A percentile compares a stretch with the other conserved stretches of the same genome.
Conservation (phyloP, 106 monocot genomes). For the Dendrobium catenatum region DNA sequence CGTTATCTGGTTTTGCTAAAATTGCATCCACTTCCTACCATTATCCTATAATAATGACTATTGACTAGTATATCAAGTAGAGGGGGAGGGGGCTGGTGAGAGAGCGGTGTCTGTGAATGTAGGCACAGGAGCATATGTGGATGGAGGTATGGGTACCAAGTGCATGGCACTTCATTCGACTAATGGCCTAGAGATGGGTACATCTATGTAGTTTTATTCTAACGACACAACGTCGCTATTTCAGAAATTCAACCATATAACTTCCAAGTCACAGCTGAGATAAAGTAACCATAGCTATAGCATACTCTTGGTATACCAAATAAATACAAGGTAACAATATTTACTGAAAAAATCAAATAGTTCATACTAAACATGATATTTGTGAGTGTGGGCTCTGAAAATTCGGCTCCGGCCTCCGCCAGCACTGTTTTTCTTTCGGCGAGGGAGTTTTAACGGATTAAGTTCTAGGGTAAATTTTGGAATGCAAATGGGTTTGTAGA, state of each 20-base stretch:
- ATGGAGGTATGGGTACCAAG: too few species aligned
- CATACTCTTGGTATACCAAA: background rate
- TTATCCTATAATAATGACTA: background rate
- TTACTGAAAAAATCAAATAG: background rate
- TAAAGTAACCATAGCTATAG: background rate
- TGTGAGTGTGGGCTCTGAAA: background rate
- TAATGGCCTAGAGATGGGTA: background rate
- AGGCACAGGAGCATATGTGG: background rate
- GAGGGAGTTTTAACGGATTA: too few species aligned
- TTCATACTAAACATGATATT: conserved; percentile 1
- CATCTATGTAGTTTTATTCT: background rate
- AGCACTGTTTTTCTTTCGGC: too few species aligned
- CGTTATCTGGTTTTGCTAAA: too few species aligned
- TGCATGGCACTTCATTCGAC: background rate
- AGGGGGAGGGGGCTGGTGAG: background rate
- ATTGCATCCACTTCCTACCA: too few species aligned
- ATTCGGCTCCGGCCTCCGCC: too few species aligned
- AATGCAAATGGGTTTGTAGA: too few species aligned
- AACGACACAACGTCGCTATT: background rate
- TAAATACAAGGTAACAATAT: background rate
- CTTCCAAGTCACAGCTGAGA: background rate
- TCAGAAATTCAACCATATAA: background rate
- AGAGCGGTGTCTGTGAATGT: background rate
- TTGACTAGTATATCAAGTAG: background rate
- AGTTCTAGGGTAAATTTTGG: too few species aligned